These are phyloP conservation scores for Leucosporidium yakuticum DNA, from an alignment of 768 basidiomycete species.

Conservation along the genomic window DNA sequence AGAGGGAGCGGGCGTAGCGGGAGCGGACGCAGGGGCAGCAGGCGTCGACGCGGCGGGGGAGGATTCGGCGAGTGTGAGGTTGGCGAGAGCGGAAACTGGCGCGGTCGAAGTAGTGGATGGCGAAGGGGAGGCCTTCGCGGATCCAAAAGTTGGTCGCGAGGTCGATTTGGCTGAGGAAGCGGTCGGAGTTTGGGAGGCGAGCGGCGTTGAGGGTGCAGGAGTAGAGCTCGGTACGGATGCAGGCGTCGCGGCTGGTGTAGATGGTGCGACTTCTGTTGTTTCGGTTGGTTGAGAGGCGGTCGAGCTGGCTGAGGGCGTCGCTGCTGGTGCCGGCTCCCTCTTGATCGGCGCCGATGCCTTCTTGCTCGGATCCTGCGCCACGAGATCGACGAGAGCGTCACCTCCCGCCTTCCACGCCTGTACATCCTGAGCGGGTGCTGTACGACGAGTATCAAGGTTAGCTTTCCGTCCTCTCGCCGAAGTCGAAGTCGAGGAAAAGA, in stretches of 20 bases:
- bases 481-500: background rate
- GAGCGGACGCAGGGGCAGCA: background rate
- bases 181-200: too few relatives aligned
- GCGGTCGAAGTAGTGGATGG: background rate
- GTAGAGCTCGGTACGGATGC: background rate
- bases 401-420: conserved; percentile 26
- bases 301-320: too few relatives aligned
- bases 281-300: background rate
- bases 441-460: background rate
- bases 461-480: background rate
- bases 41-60: background rate
- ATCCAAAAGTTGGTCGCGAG: too few relatives aligned
- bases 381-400: conserved; percentile 11
- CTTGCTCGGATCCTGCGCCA: background rate
- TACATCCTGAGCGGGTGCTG: conserved; percentile 26
- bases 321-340: background rate
- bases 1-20: background rate
- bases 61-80: background rate
- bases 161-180: background rate
- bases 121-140: background rate
- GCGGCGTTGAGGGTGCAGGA: too few relatives aligned
- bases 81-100: background rate
- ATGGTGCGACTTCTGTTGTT: too few relatives aligned
- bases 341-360: conserved; percentile 1
- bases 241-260: background rate